Evolutionary conservation across 768 basidiomycete species (phyloP).

Genomic region (Sporobolomyces roseus): DNA sequence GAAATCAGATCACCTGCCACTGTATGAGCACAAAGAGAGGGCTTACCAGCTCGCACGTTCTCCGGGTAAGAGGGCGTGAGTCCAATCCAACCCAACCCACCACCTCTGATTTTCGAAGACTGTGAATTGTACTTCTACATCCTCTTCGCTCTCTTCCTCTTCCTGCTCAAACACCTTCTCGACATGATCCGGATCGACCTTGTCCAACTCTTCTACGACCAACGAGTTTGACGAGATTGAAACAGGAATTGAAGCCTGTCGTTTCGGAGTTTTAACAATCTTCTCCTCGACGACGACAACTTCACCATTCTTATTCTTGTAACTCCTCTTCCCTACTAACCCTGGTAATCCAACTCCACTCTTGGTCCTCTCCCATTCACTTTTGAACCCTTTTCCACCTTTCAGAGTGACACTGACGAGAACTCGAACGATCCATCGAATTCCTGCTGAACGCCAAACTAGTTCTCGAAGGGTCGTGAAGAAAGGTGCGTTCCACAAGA

Average conservation of each 20-base stretch:
- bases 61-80: constrained; percentile 52
- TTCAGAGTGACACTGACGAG: constrained; percentile 22
- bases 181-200: background rate
- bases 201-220: background rate
- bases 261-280: constrained; percentile 21
- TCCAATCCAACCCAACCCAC: constrained; percentile 55
- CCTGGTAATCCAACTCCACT: constrained; percentile 33
- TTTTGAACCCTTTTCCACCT: constrained; percentile 20
- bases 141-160: constrained; percentile 50
- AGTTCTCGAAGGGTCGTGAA: constrained; percentile 28
- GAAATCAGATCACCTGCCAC: too few relatives aligned
- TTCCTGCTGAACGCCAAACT: constrained; percentile 28
- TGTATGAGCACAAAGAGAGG: background rate
- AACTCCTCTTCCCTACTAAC: constrained; percentile 16
- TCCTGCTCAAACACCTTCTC: constrained; percentile 42
- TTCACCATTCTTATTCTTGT: background rate
- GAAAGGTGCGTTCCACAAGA: constrained; percentile 44
- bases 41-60: constrained; percentile 52
- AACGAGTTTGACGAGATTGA: too few relatives aligned
- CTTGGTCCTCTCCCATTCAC: constrained; percentile 28
- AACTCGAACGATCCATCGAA: constrained; percentile 29
- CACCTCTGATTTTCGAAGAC: constrained; percentile 48
- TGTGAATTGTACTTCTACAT: constrained; percentile 54
- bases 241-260: background rate
- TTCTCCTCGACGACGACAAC: constrained; percentile 16